Base-by-base conservation (phyloP, 352 stramenopile species). In the Thalassiosira ordinaria region DNA sequence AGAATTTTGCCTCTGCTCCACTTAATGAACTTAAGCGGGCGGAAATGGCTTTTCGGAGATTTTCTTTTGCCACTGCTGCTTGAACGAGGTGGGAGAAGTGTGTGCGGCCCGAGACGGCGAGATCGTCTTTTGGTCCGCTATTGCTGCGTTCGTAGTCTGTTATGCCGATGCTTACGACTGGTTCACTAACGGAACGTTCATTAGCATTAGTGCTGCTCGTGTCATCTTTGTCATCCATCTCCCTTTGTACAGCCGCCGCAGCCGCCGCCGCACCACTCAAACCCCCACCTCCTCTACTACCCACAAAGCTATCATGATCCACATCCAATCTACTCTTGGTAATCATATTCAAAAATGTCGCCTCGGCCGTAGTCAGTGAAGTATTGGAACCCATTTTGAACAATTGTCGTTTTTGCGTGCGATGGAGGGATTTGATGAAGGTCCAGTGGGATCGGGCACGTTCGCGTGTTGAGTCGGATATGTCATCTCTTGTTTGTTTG, bases 341-440 rank as follows among this genome's bases (percentile, higher is more conserved):
- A 18, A 74, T 13, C 29, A 59, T 59, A 39, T 44, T 74, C n/a
- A 74, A 37, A 39, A 74, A 65, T 29, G 8, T 74, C 6, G 65
- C 65, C 65, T 74, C 65, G 1, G 69, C 57, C 18, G 47, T 78
- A 16, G 46, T 72, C 14, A 78, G 24, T 0, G 46, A 65, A 9
- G 57, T 44, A 2, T 46, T 35, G 16, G 71, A 49, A 22, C 69
- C 69, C 51, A 60, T 64, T 44, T 78, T 78, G 69, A 72, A 71
- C 61, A 31, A 2, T 18, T 11, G 3, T 27, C 22, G 37, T 33
- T 52, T 24, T 24, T 16, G n/a, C 59, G 18, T 46, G 55, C 4
- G 13, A 18, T 49, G n/a, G 1, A 65, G 44, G 20, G 18, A 39
- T 59, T 70, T 70, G 61, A 70, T 31, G 18, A 73, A 63, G 64